Percentiles rank a stretch among this genome's conserved stretches.
Conservation (phyloP, 129 eudicot genomes). For the Flaveria robusta region DNA sequence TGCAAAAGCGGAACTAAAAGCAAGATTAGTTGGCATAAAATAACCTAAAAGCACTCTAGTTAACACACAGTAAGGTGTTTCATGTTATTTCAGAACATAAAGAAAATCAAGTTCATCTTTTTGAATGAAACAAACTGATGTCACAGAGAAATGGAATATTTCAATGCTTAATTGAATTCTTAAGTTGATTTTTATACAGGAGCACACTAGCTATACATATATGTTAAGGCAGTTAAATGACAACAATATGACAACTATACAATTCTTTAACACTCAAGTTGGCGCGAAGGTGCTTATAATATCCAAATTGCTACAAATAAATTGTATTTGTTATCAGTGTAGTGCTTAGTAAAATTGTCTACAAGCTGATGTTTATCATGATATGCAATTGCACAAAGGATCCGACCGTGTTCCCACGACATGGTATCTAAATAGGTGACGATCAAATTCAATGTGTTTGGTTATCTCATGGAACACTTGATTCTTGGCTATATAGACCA, state of each 20-base stretch:
- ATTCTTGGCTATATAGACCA: neutral
- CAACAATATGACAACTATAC: neutral
- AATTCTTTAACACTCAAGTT: neutral
- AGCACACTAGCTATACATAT: neutral
- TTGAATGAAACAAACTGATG: neutral
- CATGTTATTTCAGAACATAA: neutral
- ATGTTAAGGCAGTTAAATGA: neutral
- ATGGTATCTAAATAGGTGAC: neutral
- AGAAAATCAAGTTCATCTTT: constrained; percentile 2
- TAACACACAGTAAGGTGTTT: constrained; percentile 10
- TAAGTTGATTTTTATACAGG: neutral
- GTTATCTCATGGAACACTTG: neutral
- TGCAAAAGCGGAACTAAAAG: neutral
- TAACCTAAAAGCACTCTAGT: neutral
- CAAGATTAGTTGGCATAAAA: constrained; percentile 12
- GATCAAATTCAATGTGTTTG: neutral
- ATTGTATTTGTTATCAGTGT: neutral
- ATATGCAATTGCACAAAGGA: neutral
- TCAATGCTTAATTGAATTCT: neutral
- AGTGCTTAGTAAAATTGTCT: neutral
- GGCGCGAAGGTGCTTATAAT: neutral
- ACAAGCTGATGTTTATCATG: neutral
- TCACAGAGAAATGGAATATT: neutral
- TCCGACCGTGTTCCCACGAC: neutral
- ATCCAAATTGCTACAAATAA: neutral